Evolutionary conservation across 768 basidiomycete species (phyloP).

Genomic region (Pulveroboletus sp.): DNA sequence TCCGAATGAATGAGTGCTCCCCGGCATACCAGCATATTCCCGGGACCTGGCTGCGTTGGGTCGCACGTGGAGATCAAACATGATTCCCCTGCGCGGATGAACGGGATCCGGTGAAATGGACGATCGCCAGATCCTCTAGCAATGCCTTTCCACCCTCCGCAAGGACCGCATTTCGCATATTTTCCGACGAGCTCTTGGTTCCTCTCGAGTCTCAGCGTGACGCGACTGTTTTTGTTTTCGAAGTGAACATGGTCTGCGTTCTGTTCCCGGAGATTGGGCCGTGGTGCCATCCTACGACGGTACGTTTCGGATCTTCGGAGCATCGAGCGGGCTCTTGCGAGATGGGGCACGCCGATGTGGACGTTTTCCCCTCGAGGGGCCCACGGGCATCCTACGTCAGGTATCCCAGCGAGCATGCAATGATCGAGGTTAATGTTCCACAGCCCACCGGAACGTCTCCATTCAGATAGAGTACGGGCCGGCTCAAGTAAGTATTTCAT

Average conservation of each 20-base stretch:
- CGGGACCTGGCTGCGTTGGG: slow-evolving; percentile 54
- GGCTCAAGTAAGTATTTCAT: slow-evolving; percentile 40
- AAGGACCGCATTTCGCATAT: slow-evolving; percentile 37
- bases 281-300: slow-evolving; percentile 21
- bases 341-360: slow-evolving; percentile 16
- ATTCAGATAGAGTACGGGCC: slow-evolving; percentile 50
- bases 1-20: no score
- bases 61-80: slow-evolving; percentile 49
- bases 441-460: slow-evolving; percentile 43
- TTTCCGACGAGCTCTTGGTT: slow-evolving; percentile 52
- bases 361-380: slow-evolving; percentile 22
- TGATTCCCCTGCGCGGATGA: slow-evolving; percentile 37
- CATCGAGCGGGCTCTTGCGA: slow-evolving; percentile 33
- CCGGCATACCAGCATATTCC: slow-evolving; percentile 45
- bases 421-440: slow-evolving; percentile 45
- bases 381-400: slow-evolving; percentile 49
- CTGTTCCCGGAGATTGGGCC: slow-evolving; percentile 41
- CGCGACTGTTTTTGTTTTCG: slow-evolving; percentile 36
- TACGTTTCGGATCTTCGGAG: slow-evolving; percentile 22
- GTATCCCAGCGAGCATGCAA: slow-evolving; percentile 39
- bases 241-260: slow-evolving; percentile 49
- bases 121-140: slow-evolving; percentile 39
- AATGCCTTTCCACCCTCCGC: slow-evolving; percentile 30
- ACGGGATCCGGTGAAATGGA: slow-evolving; percentile 57
- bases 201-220: slow-evolving; percentile 40